Conservation (phyloP, 352 stramenopile species). For the Pythium brachiatum region DNA sequence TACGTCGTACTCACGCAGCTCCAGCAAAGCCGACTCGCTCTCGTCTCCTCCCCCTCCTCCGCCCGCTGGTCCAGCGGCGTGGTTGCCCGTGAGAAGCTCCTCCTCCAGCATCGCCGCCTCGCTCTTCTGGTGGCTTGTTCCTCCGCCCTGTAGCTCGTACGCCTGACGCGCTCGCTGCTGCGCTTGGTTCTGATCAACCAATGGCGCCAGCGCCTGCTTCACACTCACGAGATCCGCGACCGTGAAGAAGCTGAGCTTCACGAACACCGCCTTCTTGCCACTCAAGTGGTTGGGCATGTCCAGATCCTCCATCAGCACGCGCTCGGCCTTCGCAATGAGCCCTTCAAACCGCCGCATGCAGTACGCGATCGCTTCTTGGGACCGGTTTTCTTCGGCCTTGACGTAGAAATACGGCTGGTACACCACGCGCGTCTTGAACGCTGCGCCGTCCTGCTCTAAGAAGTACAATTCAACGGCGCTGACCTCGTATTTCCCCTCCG, state of each 20-base stretch:
- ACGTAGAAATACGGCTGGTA: conserved; percentile 98
- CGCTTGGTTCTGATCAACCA: conserved; percentile 66
- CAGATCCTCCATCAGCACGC: conserved; percentile 88
- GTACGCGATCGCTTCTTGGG: conserved; percentile 74
- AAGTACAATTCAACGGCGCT: conserved; percentile 95
- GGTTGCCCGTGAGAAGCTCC: conserved; percentile 24
- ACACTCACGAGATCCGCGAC: conserved; percentile 64
- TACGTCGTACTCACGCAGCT: conserved; percentile 98
- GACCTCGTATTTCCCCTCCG: conserved; percentile 77
- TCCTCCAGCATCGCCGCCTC: conserved; percentile 15
- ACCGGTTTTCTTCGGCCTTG: conserved; percentile 47
- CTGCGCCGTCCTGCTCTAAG: conserved; percentile 88
- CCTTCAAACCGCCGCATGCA: conserved; percentile 86
- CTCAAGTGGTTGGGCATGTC: conserved; percentile 89
- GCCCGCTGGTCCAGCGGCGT: background rate
- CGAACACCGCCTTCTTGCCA: conserved; percentile 81
- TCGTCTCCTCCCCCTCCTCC: conserved; percentile 39
- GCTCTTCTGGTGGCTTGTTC: conserved; percentile 10
- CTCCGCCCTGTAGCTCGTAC: conserved; percentile 61
- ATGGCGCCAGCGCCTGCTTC: conserved; percentile 57
- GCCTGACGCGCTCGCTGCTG: conserved; percentile 58
- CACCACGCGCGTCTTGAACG: conserved; percentile 96
- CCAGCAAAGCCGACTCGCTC: conserved; percentile 74
- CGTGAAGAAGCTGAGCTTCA: conserved; percentile 91
- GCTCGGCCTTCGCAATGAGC: conserved; percentile 68